Base-by-base conservation (phyloP, 306 rosid genomes). In the Acacia melanoxylon region DNA sequence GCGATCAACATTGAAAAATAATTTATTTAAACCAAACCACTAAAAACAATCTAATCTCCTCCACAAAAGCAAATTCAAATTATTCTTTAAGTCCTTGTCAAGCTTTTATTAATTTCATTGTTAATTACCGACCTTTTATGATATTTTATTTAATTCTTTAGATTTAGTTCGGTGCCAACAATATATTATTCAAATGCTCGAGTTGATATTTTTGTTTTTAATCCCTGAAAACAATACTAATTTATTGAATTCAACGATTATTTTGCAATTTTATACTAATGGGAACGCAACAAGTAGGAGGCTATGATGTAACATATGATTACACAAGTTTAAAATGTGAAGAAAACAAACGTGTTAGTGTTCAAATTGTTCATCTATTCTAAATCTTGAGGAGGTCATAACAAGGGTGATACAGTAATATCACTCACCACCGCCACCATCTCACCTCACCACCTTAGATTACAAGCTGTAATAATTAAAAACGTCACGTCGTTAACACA, bases 91-190 rank as follows among this genome's bases (percentile, higher is more conserved):
- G 37, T 19, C 67, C 14, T 68, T 52, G 78, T 78, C 89, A 63
- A 82, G 10, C 17, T 24, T 44, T 61, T 61, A 52, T 29, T 12
- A 61, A 22, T 61, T 58, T 10, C 29, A n/a, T 58, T 83, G 74
- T 80, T 87, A 85, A 86, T 68, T 51, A 85, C 92, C 93, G 88
- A 88, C 89, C 77, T 77, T 69, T 22, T 41, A 71, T 56, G 76
- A 84, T 71, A 73, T 72, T 80, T 69, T 42, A 41, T 42, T 69
- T 69, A 11, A 69, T 69, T 42, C 35, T 11, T 69, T 20, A 45
- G 14, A 42, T 69, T 69, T 69, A 20, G 74, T 69, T 69, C 27
- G 35, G 10, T 69, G 27, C 54, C 4, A 22, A 42, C 33, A 11
- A 41, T 41, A 69, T 42, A 22, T 69, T 42, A 41, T 12, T 41